Percentiles rank a stretch among this genome's conserved stretches.
Conservation (phyloP, 352 stramenopile genomes). For the Globisporangium heterothallicum region DNA sequence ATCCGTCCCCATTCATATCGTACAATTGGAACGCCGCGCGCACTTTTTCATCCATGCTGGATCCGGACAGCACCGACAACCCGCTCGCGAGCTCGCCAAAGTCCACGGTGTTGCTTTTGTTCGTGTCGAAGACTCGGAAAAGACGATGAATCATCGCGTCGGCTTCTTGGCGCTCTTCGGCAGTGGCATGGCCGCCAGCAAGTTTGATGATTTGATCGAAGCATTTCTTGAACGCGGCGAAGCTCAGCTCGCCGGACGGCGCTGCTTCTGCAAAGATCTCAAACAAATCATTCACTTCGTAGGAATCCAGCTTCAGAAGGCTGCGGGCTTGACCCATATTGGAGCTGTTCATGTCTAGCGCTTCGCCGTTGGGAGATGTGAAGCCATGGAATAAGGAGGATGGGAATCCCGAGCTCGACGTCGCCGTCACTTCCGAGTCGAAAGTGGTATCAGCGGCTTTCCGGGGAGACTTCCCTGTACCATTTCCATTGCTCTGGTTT, state of each 20-base stretch:
- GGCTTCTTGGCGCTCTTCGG: slow-evolving; percentile 68
- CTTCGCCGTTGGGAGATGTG: slow-evolving; percentile 27
- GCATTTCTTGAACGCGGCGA: slow-evolving; percentile 82
- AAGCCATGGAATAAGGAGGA: slow-evolving; percentile 38
- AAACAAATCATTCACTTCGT: slow-evolving; percentile 85
- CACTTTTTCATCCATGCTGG: slow-evolving; percentile 84
- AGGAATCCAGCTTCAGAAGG: slow-evolving; percentile 81
- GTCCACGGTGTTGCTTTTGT: slow-evolving; percentile 84
- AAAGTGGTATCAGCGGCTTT: not conserved
- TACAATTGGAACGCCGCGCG: slow-evolving; percentile 82
- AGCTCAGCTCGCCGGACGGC: slow-evolving; percentile 70
- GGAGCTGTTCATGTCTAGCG: slow-evolving; percentile 62
- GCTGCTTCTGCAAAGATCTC: slow-evolving; percentile 85
- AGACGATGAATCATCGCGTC: slow-evolving; percentile 76
- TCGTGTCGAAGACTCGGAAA: slow-evolving; percentile 80
- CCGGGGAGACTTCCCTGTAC: not conserved
- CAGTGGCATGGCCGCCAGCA: slow-evolving; percentile 58
- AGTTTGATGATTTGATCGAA: slow-evolving; percentile 86
- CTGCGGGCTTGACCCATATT: slow-evolving; percentile 72
- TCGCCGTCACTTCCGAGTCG: not conserved
- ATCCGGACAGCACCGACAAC: slow-evolving; percentile 78
- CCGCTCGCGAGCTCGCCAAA: slow-evolving; percentile 84
- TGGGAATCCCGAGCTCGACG: slow-evolving; percentile 21
- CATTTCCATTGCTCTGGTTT: slow-evolving; percentile 1
- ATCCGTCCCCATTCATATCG: slow-evolving; percentile 81